Evolutionary conservation across 257 asterid species (phyloP).

Genomic region (Capsicum baccatum): DNA sequence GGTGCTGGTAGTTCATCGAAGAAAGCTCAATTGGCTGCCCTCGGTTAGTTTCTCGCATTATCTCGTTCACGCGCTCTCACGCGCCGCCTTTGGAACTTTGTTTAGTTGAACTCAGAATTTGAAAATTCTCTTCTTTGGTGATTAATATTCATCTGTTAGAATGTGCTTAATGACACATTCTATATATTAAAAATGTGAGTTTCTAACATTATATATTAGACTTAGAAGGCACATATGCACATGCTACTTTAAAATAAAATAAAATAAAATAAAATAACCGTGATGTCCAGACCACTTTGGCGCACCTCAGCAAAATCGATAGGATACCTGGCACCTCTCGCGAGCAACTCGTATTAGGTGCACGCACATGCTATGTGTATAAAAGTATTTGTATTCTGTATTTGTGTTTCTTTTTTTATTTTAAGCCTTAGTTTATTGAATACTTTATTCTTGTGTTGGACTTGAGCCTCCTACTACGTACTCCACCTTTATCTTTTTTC

Average conservation of each 20-base stretch:
- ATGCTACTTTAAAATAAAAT: no score
- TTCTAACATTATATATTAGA: neutral
- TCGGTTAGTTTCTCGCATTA: conserved; percentile 32
- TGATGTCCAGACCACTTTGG: no score
- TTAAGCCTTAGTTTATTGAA: neutral
- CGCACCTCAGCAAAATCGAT: no score
- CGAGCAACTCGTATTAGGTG: no score
- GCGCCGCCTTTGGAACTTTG: neutral
- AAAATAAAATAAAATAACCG: no score
- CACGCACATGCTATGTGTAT: neutral
- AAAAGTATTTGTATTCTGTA: conserved; percentile 16
- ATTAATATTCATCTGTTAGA: no score
- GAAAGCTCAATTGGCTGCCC: conserved; percentile 45
- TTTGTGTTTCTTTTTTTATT: neutral
- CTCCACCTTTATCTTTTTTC: neutral
- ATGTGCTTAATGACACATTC: neutral
- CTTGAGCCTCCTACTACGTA: neutral
- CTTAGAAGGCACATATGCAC: neutral
- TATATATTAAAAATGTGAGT: no score
- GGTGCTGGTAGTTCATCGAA: conserved; percentile 40
- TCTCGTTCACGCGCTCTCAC: neutral
- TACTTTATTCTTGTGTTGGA: conserved; percentile 25
- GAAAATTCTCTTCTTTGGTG: neutral
- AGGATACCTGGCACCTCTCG: no score
- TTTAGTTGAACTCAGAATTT: neutral